phyloP scores from a whole-genome alignment of 2,329 filamentous ascomycete species.

The Zymoseptoria passerinii region DNA sequence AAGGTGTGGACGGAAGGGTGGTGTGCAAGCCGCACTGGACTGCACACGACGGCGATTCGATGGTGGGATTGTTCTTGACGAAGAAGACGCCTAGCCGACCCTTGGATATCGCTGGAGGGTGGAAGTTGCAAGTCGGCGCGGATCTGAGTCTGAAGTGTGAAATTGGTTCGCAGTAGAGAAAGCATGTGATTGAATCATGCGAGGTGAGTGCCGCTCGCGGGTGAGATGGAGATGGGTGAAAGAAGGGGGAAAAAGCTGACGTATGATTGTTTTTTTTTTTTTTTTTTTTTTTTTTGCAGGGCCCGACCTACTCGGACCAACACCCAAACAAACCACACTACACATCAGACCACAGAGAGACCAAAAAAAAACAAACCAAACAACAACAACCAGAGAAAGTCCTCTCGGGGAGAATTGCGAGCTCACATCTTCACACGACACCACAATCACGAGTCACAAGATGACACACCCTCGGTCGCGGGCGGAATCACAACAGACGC shows the following conservation, averaged over 20 bases:
- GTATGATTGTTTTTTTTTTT: too few species aligned
- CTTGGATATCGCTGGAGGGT: neutral
- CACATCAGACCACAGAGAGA: neutral
- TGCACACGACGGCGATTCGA: neutral
- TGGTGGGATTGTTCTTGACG: neutral
- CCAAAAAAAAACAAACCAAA: neutral
- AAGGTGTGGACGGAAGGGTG: neutral
- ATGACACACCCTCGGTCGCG: neutral
- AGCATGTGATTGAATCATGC: neutral
- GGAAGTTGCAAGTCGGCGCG: neutral
- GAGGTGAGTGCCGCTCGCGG: neutral
- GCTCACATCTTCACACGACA: neutral
- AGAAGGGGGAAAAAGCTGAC: neutral
- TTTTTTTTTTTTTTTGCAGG: too few species aligned
- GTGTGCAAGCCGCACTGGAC: neutral
- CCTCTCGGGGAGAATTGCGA: neutral
- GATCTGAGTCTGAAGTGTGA: neutral
- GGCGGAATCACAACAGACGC: neutral
- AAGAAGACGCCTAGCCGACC: neutral
- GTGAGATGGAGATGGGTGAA: neutral
- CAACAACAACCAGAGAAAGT: neutral
- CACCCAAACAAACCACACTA: too few species aligned
- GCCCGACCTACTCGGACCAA: too few species aligned
- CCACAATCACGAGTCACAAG: neutral
- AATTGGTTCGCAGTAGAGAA: neutral